A percentile compares a stretch with the other conserved stretches of the same genome.
phyloP scores from a whole-genome alignment of 805 yeast species.

The Candida khao-thaluensis region DNA sequence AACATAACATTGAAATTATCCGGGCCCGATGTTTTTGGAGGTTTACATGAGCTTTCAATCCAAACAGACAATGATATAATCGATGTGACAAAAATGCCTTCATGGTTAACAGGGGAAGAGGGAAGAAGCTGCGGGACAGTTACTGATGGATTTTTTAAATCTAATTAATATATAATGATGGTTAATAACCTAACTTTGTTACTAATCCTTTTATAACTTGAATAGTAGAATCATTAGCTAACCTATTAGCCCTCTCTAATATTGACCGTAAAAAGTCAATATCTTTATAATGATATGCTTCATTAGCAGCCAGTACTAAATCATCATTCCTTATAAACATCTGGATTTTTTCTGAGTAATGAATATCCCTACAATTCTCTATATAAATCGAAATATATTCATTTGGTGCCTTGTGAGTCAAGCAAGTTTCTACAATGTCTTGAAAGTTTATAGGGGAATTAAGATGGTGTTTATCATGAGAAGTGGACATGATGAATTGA shows the following conservation, averaged over 20 bases:
- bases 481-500: conserved; percentile 26
- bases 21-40: conserved; percentile 77
- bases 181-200: conserved; percentile 27
- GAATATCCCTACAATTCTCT: conserved; percentile 45
- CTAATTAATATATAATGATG: neutral
- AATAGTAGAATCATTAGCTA: conserved; percentile 15
- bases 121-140: conserved; percentile 50
- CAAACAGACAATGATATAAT: conserved; percentile 30
- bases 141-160: conserved; percentile 17
- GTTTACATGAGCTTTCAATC: conserved; percentile 65
- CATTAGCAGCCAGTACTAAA: conserved; percentile 47
- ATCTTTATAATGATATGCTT: conserved; percentile 47
- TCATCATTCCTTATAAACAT: conserved; percentile 56
- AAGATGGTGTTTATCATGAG: conserved; percentile 23
- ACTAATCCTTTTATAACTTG: conserved; percentile 21
- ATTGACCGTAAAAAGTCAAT: conserved; percentile 27
- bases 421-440: conserved; percentile 57
- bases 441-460: conserved; percentile 73
- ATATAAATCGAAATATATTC: conserved; percentile 63
- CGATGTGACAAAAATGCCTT: conserved; percentile 60
- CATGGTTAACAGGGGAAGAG: conserved; percentile 79
- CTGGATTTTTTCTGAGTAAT: conserved; percentile 47
- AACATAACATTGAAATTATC: conserved; percentile 41
- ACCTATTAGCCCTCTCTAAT: conserved; percentile 19
- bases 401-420: conserved; percentile 49